A percentile compares a stretch with the other conserved stretches of the same genome.
Evolutionary conservation across 2,329 filamentous ascomycete species (phyloP).

Genomic region (Colletotrichum cordylinicola): DNA sequence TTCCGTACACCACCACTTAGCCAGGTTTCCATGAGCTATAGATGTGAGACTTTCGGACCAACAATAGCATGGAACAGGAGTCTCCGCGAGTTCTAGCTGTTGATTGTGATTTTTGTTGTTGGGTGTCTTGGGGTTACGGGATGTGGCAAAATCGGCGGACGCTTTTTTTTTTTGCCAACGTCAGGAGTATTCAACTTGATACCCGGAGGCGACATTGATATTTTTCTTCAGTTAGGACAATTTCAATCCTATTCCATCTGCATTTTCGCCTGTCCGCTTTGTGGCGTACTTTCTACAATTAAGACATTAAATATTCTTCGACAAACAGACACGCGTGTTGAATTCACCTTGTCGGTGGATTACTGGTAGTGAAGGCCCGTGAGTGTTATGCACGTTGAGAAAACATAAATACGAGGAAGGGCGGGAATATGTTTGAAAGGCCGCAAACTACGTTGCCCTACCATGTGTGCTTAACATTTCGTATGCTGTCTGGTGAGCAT

Average conservation of each 20-base stretch:
- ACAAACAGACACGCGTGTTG: background rate
- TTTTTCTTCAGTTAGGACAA: slow-evolving; percentile 16
- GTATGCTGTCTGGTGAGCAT: background rate
- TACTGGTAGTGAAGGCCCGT: background rate
- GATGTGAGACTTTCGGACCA: background rate
- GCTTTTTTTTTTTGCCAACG: slow-evolving; percentile 2
- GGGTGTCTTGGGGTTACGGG: slow-evolving; percentile 15
- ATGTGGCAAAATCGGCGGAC: background rate
- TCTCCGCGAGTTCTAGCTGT: slow-evolving; percentile 5
- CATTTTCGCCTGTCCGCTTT: background rate
- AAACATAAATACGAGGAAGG: background rate
- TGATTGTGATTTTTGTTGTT: slow-evolving; percentile 10
- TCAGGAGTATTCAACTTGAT: slow-evolving; percentile 16
- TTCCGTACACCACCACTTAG: background rate
- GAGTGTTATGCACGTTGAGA: background rate
- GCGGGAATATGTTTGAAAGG: background rate
- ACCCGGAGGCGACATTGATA: slow-evolving; percentile 19
- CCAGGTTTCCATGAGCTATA: background rate
- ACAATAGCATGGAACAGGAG: background rate
- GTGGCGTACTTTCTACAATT: background rate
- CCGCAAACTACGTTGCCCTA: background rate
- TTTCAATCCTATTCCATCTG: slow-evolving; percentile 1
- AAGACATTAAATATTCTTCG: background rate
- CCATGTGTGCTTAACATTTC: background rate
- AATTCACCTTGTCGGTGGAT: background rate